Evolutionary conservation across 768 basidiomycete species (phyloP), one percentile per base, ranked within the genome.

Genomic region (Boletus tomentosulus): DNA sequence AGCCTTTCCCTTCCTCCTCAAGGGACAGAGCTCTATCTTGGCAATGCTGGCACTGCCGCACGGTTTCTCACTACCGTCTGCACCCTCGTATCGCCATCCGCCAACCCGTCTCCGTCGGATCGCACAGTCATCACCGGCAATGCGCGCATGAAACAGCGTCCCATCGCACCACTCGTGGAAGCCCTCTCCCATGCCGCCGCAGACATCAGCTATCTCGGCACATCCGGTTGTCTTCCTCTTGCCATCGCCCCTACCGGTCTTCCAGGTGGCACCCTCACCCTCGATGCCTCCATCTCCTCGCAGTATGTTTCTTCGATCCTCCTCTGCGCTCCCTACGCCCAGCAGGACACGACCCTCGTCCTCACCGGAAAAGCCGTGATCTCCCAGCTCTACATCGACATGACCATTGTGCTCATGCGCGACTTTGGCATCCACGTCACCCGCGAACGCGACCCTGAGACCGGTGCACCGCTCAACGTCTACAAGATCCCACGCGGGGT

Each of bases 271-370:
- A 80, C 72, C 4, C 91, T 98, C 63, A 79, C 86, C 63, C 84
- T 99, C 45, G 89, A 95, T 2, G 97, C 97, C 6, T 92, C 85
- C 62, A 90, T 99, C 7, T 98, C 95, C 5, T 93, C 89, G 61
- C 97, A 99, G 84, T 99, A 98, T 66, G 97, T 98, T 34, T 97
- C 93, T 4, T 95, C 94, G 9, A 92, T 98, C 66, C 81, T 99
- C 7, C 86, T 98, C 37, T 97, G 94, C 66, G 95, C 97, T 0
- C 97, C 96, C 2, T 99, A 98, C 65, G 94, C 96, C 1, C 62
- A 71, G 28, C 77, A 91, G 65, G 78, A 87, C n/a, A 82, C 97
- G 55, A 86, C 84, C 3, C 85, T 98, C 49, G 89, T 97, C 72
- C 81, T 99, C 57, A 88, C 83, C 0, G 97, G 96, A 11, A 96